Conservation (phyloP, 768 basidiomycete species). For the Podaxis rugospora region DNA sequence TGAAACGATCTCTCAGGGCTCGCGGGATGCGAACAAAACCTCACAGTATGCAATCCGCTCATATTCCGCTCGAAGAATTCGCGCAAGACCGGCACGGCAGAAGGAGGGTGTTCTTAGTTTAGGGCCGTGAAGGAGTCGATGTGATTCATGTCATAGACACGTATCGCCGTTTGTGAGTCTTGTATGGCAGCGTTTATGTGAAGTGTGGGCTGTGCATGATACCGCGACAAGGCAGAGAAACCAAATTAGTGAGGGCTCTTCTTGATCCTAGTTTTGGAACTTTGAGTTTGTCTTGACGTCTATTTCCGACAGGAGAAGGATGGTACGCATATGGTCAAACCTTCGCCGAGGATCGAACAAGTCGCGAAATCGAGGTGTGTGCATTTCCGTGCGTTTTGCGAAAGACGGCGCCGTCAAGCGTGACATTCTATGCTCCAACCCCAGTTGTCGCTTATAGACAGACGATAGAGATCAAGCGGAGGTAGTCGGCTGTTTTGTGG, state of each 20-base stretch:
- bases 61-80: neutral
- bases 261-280: neutral
- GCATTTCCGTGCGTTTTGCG: neutral
- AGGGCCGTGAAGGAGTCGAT: neutral
- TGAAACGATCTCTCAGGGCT: neutral
- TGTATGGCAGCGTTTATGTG: neutral
- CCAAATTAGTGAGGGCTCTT: neutral
- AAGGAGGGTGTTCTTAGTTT: neutral
- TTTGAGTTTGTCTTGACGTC: neutral
- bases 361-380: neutral
- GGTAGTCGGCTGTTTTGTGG: neutral
- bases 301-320: neutral
- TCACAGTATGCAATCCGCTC: neutral
- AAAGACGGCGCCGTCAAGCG: neutral
- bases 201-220: neutral
- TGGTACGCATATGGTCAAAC: neutral
- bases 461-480: neutral
- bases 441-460: neutral
- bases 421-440: neutral
- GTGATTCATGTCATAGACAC: neutral
- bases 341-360: neutral
- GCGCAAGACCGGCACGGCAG: neutral
- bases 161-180: neutral
- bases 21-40: neutral
- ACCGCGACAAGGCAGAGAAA: neutral